phyloP scores from a whole-genome alignment of 2,329 filamentous ascomycete species.

The Aureobasidium pullulans region DNA sequence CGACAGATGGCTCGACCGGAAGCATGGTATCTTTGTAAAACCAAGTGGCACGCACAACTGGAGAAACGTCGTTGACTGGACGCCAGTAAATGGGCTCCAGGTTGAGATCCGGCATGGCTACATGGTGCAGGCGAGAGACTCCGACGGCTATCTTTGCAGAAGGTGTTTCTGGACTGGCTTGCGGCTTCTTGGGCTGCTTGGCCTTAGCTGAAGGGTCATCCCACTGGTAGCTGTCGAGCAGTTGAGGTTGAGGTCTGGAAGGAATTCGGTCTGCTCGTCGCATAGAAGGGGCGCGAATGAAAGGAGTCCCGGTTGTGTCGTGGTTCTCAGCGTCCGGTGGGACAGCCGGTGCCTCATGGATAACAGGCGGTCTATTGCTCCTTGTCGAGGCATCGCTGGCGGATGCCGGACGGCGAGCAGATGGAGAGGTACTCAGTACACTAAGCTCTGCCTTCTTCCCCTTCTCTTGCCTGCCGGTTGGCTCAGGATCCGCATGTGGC shows the following conservation, averaged over 20 bases:
- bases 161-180: constrained; percentile 22
- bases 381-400: constrained; percentile 2
- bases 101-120: constrained; percentile 66
- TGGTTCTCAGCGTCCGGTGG: constrained; percentile 15
- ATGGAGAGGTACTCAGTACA: neutral
- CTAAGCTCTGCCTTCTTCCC: constrained; percentile 3
- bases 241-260: constrained; percentile 29
- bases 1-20: constrained; percentile 74
- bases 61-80: constrained; percentile 78
- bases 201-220: constrained; percentile 30
- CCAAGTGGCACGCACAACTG: constrained; percentile 84
- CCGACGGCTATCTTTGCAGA: constrained; percentile 69
- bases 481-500: neutral
- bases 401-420: neutral
- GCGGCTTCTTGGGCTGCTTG: constrained; percentile 16
- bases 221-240: constrained; percentile 43
- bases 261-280: constrained; percentile 17
- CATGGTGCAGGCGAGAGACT: constrained; percentile 80
- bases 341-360: constrained; percentile 13
- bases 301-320: constrained; percentile 42
- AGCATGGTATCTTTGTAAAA: constrained; percentile 96
- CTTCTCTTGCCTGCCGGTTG: neutral
- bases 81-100: constrained; percentile 99
- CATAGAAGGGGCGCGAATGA: constrained; percentile 41
- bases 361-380: neutral